Percentiles rank a stretch among this genome's conserved stretches.
Evolutionary conservation across 148 eudicot species (phyloP).

Genomic region (Fallopia convolvulus): DNA sequence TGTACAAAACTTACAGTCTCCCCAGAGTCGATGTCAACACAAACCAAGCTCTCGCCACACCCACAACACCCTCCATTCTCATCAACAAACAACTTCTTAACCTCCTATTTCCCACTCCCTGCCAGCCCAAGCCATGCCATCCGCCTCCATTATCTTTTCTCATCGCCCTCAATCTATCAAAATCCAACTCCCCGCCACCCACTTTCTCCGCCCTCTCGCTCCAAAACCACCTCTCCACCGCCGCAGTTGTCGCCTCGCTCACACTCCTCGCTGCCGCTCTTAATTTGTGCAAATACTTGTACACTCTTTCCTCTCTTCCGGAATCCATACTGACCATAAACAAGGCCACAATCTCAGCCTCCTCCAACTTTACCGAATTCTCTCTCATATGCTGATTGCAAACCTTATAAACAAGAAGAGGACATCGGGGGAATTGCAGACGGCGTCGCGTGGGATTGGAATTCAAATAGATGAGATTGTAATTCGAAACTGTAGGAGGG

Average conservation of each 20-base stretch:
- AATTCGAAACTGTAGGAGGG: no score
- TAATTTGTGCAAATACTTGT: constrained; percentile 35
- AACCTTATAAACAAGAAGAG: no score
- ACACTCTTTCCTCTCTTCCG: constrained; percentile 52
- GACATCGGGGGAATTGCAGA: no score
- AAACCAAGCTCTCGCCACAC: constrained; percentile 55
- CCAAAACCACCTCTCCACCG: no score
- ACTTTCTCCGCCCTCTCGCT: no score
- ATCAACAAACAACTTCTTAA: constrained; percentile 33
- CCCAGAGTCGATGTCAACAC: constrained; percentile 65
- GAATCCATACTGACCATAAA: constrained; percentile 59
- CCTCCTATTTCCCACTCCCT: constrained; percentile 62
- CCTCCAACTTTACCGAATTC: constrained; percentile 48
- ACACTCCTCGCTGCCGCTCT: no score
- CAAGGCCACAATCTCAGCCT: constrained; percentile 50
- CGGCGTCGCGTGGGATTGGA: no score
- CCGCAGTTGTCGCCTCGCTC: no score
- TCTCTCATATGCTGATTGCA: constrained; percentile 29
- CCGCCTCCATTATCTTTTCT: constrained; percentile 72
- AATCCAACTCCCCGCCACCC: no score
- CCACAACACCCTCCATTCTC: constrained; percentile 43
- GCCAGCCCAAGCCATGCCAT: constrained; percentile 96
- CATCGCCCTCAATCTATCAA: constrained; percentile 43
- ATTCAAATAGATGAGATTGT: no score
- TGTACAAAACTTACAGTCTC: no score